phyloP scores from a whole-genome alignment of 306 rosid genomes.

The Inga laurina region DNA sequence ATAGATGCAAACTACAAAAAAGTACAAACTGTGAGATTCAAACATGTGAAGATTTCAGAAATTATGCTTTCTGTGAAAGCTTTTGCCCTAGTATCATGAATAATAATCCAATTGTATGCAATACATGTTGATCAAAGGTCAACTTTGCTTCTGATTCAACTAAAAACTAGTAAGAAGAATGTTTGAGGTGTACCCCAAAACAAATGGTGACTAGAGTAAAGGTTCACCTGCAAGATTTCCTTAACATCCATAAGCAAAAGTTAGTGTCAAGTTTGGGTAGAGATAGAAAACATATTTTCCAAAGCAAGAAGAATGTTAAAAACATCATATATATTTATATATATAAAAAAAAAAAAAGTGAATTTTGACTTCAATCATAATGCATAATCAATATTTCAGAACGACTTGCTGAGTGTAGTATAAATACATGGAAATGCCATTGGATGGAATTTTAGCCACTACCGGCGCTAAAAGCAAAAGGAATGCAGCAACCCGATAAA shows the following conservation, averaged over 20 bases:
- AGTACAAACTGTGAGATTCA: slow-evolving; percentile 26
- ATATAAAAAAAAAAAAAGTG: background rate
- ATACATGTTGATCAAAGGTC: background rate
- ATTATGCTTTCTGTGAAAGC: background rate
- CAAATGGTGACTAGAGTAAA: slow-evolving; percentile 67
- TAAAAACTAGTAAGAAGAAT: slow-evolving; percentile 22
- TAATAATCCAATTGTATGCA: background rate
- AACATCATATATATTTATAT: background rate
- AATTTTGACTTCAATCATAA: slow-evolving; percentile 7
- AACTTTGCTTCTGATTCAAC: slow-evolving; percentile 10
- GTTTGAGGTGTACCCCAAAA: slow-evolving; percentile 63
- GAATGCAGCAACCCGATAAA: slow-evolving; percentile 57
- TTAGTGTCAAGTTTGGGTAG: background rate
- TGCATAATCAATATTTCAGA: background rate
- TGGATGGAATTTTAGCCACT: slow-evolving; percentile 42
- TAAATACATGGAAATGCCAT: slow-evolving; percentile 45
- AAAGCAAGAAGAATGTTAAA: slow-evolving; percentile 2
- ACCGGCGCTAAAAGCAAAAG: slow-evolving; percentile 48
- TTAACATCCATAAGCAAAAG: slow-evolving; percentile 32
- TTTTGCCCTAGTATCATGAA: background rate
- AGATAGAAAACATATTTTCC: slow-evolving; percentile 23
- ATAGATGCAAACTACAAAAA: slow-evolving; percentile 66
- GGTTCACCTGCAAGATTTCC: slow-evolving; percentile 71
- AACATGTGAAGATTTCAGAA: background rate
- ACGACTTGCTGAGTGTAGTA: slow-evolving; percentile 82